Evolutionary conservation across 805 yeast species (phyloP), one percentile per base, ranked within the genome.

Genomic region (Scheffersomyces coipomensis): DNA sequence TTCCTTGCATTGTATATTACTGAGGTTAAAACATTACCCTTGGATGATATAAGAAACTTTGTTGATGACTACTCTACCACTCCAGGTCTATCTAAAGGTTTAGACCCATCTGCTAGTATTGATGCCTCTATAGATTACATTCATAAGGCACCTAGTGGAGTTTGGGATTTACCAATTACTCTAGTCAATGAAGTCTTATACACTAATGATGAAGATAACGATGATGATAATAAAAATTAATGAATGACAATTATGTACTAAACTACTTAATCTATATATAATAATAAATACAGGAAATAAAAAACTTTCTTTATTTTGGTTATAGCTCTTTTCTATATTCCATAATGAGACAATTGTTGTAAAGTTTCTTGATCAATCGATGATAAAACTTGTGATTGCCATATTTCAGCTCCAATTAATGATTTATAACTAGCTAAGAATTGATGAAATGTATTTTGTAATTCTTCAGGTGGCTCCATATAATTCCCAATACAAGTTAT

Each of bases 151-250:
- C 82, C 93, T 0, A 85, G 88, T 53, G 97, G 95, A 0, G 91
- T 91, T 4, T 78, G 88, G 76, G 98, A 90, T 58, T 55, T 90
- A 37, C 91, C 96, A 0, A 68, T 89, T 1, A 73, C 78, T 11
- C 74, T 79, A 33, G 91, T 84, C 1, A 83, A 85, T 51, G 73
- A 74, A 34, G 79, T 84, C 1, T 59, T 87, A 13, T 86, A 85
- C 52, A 64, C 42, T 12, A 40, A 45, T 23, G 39, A 38, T 11
- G 43, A 39, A 6, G 42, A 44, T 12, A 36, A 34, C 5, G 37
- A 44, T 13, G 18, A 32, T 19, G 29, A 25, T 4, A 3, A 18
- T 30, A 19, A 30, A 18, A 21, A 21, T 21, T 21, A 21, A 21
- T 21, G 23, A 21, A n/a, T n/a, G n/a, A n/a, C n/a, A n/a, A n/a